A percentile compares a stretch with the other conserved stretches of the same genome.
These are phyloP conservation scores for Debaryomyces sp. DNA, from an alignment of 1,139 yeast species.

Conservation along the genomic window DNA sequence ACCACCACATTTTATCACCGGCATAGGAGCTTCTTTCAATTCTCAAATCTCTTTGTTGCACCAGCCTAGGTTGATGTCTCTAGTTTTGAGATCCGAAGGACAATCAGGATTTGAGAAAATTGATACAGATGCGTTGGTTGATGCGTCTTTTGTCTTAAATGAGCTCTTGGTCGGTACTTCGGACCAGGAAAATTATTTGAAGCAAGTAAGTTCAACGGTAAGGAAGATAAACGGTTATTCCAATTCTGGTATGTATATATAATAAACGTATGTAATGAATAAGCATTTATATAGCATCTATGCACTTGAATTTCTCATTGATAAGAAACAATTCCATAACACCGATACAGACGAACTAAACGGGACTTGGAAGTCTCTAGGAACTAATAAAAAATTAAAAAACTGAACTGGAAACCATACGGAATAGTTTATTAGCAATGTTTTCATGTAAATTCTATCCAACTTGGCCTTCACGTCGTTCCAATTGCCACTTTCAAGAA, in stretches of 20 bases:
- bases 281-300: background rate
- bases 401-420: constrained; percentile 98
- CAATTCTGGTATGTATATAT: constrained; percentile 44
- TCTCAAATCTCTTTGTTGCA: constrained; percentile 27
- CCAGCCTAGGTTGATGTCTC: constrained; percentile 17
- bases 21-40: constrained; percentile 47
- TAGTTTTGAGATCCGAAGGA: constrained; percentile 57
- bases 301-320: constrained; percentile 61
- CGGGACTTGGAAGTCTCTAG: constrained; percentile 82
- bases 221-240: constrained; percentile 39
- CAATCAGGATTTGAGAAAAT: constrained; percentile 57
- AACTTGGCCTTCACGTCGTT: constrained; percentile 67
- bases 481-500: constrained; percentile 74
- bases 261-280: constrained; percentile 7
- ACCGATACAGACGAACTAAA: constrained; percentile 90
- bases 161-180: constrained; percentile 18
- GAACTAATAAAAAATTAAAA: constrained; percentile 80
- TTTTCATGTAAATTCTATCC: constrained; percentile 66
- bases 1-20: constrained; percentile 62
- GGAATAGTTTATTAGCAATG: constrained; percentile 75
- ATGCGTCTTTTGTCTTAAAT: constrained; percentile 28
- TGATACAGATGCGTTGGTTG: constrained; percentile 40
- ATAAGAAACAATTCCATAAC: constrained; percentile 88
- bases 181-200: constrained; percentile 23
- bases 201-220: constrained; percentile 30